phyloP scores from a whole-genome alignment of 768 basidiomycete genomes.

The Myochromella boudieri region DNA sequence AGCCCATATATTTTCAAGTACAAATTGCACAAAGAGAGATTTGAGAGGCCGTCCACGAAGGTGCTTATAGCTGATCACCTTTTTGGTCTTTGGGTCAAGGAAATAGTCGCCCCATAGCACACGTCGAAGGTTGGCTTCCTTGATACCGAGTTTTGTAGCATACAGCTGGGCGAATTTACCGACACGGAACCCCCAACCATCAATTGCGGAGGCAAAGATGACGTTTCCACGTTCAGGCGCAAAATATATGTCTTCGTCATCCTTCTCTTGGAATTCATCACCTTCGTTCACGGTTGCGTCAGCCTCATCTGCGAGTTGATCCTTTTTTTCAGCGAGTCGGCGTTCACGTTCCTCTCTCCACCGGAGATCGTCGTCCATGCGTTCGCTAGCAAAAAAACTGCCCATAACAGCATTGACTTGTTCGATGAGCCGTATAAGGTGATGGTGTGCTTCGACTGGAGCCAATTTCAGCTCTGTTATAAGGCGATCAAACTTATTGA shows the following conservation, averaged over 20 bases:
- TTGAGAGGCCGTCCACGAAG: constrained; percentile 85
- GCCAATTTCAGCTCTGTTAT: constrained; percentile 91
- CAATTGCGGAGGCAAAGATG: constrained; percentile 92
- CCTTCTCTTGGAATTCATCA: constrained; percentile 87
- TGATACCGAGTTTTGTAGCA: constrained; percentile 85
- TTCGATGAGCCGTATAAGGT: constrained; percentile 90
- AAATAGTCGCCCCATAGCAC: constrained; percentile 98
- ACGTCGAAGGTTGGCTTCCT: constrained; percentile 79
- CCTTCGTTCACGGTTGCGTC: constrained; percentile 58
- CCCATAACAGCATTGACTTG: constrained; percentile 99
- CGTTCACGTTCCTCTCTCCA: constrained; percentile 93
- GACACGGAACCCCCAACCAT: constrained; percentile 97
- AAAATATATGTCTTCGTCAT: constrained; percentile 97
- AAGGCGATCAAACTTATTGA: constrained; percentile 95
- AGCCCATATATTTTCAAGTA: constrained; percentile 96
- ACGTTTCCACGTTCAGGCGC: constrained; percentile 95
- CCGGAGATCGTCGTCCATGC: constrained; percentile 94
- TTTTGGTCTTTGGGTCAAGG: constrained; percentile 93
- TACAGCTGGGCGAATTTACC: constrained; percentile 93
- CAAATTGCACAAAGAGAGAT: constrained; percentile 95
- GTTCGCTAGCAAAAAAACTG: constrained; percentile 88
- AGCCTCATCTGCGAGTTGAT: constrained; percentile 62
- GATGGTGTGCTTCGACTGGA: constrained; percentile 91
- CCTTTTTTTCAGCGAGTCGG: constrained; percentile 75
- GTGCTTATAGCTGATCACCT: constrained; percentile 88